These are phyloP conservation scores for Nemania bipapillata DNA, from an alignment of 2,329 filamentous ascomycete genomes.

Conservation along the genomic window DNA sequence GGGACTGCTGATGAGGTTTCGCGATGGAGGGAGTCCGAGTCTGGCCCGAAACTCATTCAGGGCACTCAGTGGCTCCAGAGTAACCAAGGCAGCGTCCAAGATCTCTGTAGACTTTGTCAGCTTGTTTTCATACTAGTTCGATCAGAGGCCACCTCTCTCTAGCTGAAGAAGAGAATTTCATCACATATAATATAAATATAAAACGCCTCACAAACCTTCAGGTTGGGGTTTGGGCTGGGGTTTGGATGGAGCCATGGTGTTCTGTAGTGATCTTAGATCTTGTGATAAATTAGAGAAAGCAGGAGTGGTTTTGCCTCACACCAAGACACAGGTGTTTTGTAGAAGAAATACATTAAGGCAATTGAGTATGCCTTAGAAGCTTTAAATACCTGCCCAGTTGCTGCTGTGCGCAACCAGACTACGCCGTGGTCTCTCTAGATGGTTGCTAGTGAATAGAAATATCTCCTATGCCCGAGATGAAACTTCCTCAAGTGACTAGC, in stretches of 20 bases:
- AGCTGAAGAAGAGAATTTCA: too few species aligned
- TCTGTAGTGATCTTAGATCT: neutral
- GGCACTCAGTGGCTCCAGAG: neutral
- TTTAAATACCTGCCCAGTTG: neutral
- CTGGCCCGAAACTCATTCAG: slow-evolving; percentile 10
- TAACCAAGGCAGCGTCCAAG: neutral
- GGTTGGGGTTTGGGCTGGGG: neutral
- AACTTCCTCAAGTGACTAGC: neutral
- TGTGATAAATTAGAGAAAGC: neutral
- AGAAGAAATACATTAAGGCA: neutral
- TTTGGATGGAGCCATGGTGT: slow-evolving; percentile 25
- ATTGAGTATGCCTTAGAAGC: neutral
- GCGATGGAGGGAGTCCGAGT: slow-evolving; percentile 16
- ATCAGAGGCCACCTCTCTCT: neutral
- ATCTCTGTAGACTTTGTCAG: too few species aligned
- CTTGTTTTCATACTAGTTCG: too few species aligned
- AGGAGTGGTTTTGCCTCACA: neutral
- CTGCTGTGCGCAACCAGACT: neutral
- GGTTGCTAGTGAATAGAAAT: neutral
- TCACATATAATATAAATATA: neutral
- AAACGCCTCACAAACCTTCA: slow-evolving; percentile 8
- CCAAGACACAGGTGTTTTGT: neutral
- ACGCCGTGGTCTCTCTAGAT: neutral
- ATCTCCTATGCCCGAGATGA: neutral
- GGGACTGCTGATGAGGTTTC: slow-evolving; percentile 25